A percentile compares a stretch with the other conserved stretches of the same genome.
Conservation (phyloP, 768 basidiomycete genomes). For the Termitomyces sp. region DNA sequence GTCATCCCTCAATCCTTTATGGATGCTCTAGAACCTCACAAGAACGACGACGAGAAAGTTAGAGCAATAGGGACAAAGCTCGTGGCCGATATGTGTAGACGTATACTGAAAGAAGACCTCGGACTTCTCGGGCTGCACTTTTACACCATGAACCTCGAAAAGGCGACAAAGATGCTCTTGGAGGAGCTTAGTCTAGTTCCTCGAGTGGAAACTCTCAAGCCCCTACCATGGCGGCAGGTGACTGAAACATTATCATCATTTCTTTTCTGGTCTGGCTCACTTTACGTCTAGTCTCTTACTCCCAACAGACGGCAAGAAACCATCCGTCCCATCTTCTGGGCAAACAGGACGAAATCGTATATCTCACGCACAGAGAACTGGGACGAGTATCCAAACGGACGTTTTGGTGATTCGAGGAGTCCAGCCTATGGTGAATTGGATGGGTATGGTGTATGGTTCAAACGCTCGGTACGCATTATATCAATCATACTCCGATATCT, state of each 20-base stretch:
- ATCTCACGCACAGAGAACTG: slow-evolving; percentile 95
- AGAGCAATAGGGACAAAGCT: slow-evolving; percentile 89
- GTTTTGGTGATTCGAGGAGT: slow-evolving; percentile 95
- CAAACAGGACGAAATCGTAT: slow-evolving; percentile 93
- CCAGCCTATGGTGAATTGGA: slow-evolving; percentile 98
- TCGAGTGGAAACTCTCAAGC: slow-evolving; percentile 85
- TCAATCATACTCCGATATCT: slow-evolving; percentile 5
- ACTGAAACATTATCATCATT: slow-evolving; percentile 5
- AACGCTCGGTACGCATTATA: slow-evolving; percentile 59
- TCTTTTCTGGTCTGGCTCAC: slow-evolving; percentile 10
- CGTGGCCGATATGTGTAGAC: slow-evolving; percentile 90
- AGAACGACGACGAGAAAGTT: slow-evolving; percentile 91
- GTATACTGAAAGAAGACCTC: slow-evolving; percentile 72
- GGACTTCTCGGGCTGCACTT: slow-evolving; percentile 91
- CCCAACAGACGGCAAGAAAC: slow-evolving; percentile 86
- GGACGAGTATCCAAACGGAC: slow-evolving; percentile 99
- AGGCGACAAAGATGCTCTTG: slow-evolving; percentile 90
- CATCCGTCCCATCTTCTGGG: slow-evolving; percentile 99
- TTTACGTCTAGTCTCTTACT: slow-evolving; percentile 67
- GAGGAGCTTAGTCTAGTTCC: slow-evolving; percentile 89
- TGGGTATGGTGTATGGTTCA: slow-evolving; percentile 91
- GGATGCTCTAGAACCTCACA: slow-evolving; percentile 77
- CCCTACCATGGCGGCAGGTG: slow-evolving; percentile 96
- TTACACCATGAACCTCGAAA: slow-evolving; percentile 97
- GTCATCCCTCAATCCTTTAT: slow-evolving; percentile 70